Conservation (phyloP, 371 early-diverging fungal genomes). For the Mortierella sp. region DNA sequence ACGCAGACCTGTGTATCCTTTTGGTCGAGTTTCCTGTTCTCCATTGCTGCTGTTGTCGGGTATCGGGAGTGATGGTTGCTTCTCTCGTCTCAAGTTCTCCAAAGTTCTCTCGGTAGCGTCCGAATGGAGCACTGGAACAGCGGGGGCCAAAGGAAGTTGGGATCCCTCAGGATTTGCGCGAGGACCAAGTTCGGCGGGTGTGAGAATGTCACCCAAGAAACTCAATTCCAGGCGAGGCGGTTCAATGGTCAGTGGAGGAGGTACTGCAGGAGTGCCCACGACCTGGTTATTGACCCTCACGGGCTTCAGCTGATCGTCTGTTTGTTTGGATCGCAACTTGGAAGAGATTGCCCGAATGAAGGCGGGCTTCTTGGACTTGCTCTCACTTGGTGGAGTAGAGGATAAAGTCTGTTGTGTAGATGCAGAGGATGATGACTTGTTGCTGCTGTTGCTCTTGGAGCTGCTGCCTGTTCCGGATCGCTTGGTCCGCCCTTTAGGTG, state of each 20-base stretch:
- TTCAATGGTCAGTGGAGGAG: slow-evolving; percentile 34
- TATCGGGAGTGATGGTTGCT: slow-evolving; percentile 25
- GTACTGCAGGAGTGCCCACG: not conserved
- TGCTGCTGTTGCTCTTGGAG: slow-evolving; percentile 14
- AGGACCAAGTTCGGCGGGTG: not conserved
- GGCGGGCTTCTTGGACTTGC: slow-evolving; percentile 31
- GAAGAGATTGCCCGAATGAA: slow-evolving; percentile 43
- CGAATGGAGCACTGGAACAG: slow-evolving; percentile 27
- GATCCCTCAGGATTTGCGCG: not conserved
- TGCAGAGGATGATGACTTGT: not conserved
- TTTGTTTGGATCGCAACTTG: slow-evolving; percentile 46
- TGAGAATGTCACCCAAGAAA: slow-evolving; percentile 25
- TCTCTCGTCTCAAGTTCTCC: slow-evolving; percentile 24
- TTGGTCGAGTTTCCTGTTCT: slow-evolving; percentile 18
- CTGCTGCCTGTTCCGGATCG: slow-evolving; percentile 10
- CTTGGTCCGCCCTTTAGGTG: not conserved
- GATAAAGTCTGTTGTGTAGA: not conserved
- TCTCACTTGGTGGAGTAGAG: slow-evolving; percentile 22
- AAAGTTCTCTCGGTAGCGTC: slow-evolving; percentile 1
- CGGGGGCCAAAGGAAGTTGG: slow-evolving; percentile 9
- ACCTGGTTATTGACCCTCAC: slow-evolving; percentile 18
- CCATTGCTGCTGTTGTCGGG: not conserved
- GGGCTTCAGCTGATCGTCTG: slow-evolving; percentile 34
- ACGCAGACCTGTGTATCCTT: slow-evolving; percentile 28
- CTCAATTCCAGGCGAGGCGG: slow-evolving; percentile 43